These are phyloP conservation scores for Glomus cerebriforme DNA, from an alignment of 192 early-diverging fungal genomes.

Conservation along the genomic window DNA sequence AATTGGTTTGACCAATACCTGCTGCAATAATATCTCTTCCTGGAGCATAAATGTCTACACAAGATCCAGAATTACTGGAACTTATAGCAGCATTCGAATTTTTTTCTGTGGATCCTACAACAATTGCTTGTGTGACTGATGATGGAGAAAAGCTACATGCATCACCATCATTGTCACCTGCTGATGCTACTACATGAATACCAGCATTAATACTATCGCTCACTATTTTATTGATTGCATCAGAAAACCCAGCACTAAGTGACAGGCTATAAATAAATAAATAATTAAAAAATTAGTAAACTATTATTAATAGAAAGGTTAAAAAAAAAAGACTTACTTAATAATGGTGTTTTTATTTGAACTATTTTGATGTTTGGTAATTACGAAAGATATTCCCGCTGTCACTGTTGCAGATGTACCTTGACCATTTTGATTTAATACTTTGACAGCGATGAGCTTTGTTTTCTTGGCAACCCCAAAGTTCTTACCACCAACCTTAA, in stretches of 20 bases:
- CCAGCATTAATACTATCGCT: slow-evolving; percentile 42
- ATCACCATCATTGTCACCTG: slow-evolving; percentile 61
- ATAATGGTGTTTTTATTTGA: slow-evolving; percentile 5
- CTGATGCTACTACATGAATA: slow-evolving; percentile 57
- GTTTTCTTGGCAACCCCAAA: slow-evolving; percentile 65
- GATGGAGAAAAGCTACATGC: slow-evolving; percentile 51
- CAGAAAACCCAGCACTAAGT: slow-evolving; percentile 37
- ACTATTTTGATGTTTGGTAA: not conserved
- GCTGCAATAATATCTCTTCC: slow-evolving; percentile 40
- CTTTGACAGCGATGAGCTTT: slow-evolving; percentile 58
- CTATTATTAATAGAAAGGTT: slow-evolving; percentile 18
- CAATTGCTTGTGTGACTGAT: slow-evolving; percentile 55
- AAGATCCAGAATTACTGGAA: slow-evolving; percentile 86
- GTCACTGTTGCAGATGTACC: slow-evolving; percentile 50
- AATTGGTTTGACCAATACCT: not conserved
- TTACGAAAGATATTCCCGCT: slow-evolving; percentile 66
- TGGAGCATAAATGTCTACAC: slow-evolving; percentile 94
- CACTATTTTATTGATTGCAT: slow-evolving; percentile 34
- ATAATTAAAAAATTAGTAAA: not conserved
- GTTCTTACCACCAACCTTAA: slow-evolving; percentile 56
- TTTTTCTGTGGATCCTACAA: slow-evolving; percentile 81
- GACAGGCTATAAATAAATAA: slow-evolving; percentile 43
- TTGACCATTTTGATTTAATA: slow-evolving; percentile 49
- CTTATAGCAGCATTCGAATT: slow-evolving; percentile 71
- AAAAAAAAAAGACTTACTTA: slow-evolving; percentile 31